Evolutionary conservation across 1,284 basidiomycete species (phyloP), one percentile per base, ranked within the genome.

Genomic region (Heterobasidion occidentale): DNA sequence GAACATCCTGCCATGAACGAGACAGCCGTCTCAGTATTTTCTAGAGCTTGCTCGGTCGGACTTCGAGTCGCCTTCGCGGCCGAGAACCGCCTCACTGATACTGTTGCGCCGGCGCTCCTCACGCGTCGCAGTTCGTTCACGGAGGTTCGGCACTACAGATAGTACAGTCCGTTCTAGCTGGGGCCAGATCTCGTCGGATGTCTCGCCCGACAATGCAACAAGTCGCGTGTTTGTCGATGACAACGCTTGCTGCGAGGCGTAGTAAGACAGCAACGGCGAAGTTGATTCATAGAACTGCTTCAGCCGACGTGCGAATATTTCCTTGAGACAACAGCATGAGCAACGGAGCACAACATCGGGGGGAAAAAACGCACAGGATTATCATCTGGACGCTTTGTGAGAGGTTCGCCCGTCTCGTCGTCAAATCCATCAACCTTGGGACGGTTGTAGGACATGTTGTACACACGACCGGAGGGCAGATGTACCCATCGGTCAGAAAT

Each of bases 401-500:
- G 78, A 6, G 89, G 83, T 69, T 99, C 94, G 33, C 94, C 95
- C 0, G 96, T 98, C 58, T 88, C 75, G 68, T 99, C 95, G 75
- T 98, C 97, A 58, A 81, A 78, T 4, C 96, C 96, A 2, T 86
- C 77, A 0, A 89, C 82, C 64, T 88, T 90, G 15, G 97, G 97
- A 20, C 84, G 90, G 71, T 96, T 98, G 74, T 91, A 94, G 14
- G 88, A 84, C 66, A 87, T 80, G 70, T 96, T 97, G 77, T 99
- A 99, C 14, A 98, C 89, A 19, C 97, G 81, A 5, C 97, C 97
- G 0, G 92, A 95, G 1, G 92, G 84, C 2, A 92, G 78, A 70
- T 99, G 96, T 5, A 98, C 85, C 92, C 92, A 98, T 54, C 95
- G 88, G 63, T 94, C 92, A 42, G 90, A 86, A 67, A 98, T 98